Conservation (phyloP, 2,329 filamentous ascomycete species). For the Trichoderma polysporum region DNA sequence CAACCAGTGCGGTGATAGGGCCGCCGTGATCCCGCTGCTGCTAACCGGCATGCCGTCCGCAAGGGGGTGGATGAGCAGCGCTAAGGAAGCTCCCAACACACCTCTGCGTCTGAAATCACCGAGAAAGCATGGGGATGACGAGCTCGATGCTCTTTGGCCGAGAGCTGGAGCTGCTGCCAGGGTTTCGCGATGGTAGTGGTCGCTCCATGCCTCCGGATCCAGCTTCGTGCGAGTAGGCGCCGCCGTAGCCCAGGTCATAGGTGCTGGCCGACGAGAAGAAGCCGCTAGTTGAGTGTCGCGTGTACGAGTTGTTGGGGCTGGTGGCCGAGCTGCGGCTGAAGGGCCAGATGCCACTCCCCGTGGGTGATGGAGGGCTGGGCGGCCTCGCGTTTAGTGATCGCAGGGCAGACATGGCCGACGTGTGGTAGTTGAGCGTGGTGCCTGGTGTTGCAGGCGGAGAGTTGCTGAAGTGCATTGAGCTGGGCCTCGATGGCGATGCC, state of each 20-base stretch:
- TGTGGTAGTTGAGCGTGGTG: conserved; percentile 40
- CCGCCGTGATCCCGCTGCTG: conserved; percentile 2
- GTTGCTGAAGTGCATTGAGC: conserved; percentile 51
- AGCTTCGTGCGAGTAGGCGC: conserved; percentile 34
- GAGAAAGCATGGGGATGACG: conserved; percentile 58
- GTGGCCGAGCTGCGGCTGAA: conserved; percentile 52
- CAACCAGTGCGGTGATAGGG: conserved; percentile 14
- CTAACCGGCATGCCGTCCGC: conserved; percentile 5
- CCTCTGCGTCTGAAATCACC: conserved; percentile 34
- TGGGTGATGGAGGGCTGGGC: conserved; percentile 57
- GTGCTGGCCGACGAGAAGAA: conserved; percentile 48
- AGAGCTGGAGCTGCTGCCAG: conserved; percentile 55
- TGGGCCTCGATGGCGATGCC: conserved; percentile 61
- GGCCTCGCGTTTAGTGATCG: conserved; percentile 55
- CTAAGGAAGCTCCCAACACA: conserved; percentile 8
- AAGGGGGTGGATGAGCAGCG: background rate
- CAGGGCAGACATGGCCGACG: conserved; percentile 55
- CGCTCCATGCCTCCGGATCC: conserved; percentile 46
- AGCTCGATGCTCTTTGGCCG: conserved; percentile 64
- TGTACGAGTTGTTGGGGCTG: conserved; percentile 54
- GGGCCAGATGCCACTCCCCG: conserved; percentile 51
- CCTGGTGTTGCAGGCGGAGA: conserved; percentile 52
- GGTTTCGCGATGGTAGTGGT: conserved; percentile 56
- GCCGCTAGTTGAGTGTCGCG: conserved; percentile 38
- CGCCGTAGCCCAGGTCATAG: conserved; percentile 47